Conservation (phyloP, 139 green algal genomes). For the Prasinococcaceae sp. region DNA sequence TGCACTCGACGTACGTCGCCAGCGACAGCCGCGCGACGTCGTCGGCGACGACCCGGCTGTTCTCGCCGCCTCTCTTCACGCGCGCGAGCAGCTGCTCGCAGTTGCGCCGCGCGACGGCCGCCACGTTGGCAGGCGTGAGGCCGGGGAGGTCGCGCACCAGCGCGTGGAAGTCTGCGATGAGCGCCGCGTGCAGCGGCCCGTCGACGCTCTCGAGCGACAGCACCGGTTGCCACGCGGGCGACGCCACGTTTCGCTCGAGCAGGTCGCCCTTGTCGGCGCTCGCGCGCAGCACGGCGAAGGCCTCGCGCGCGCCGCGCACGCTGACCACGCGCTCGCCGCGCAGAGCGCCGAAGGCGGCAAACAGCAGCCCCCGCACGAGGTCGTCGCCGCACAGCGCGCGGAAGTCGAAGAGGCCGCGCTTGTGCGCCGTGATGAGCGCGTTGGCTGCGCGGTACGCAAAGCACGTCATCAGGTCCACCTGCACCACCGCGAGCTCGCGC, state of each 20-base stretch:
- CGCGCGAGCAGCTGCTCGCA: background rate
- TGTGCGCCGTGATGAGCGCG: background rate
- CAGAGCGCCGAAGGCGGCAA: background rate
- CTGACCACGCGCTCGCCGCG: background rate
- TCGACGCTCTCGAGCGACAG: slow-evolving; percentile 6
- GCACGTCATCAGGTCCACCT: slow-evolving; percentile 2
- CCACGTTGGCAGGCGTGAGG: background rate
- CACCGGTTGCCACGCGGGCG: slow-evolving; percentile 3
- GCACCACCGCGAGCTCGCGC: background rate
- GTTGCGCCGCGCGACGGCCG: background rate
- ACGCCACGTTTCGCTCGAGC: slow-evolving; percentile 4
- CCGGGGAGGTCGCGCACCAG: background rate
- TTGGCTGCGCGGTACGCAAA: slow-evolving; percentile 6
- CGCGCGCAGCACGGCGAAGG: slow-evolving; percentile 1
- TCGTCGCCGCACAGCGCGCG: background rate
- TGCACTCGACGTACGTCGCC: slow-evolving; percentile 1
- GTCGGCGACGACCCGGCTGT: background rate
- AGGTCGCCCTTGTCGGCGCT: slow-evolving; percentile 1
- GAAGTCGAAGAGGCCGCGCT: background rate
- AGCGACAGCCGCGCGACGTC: slow-evolving; percentile 5
- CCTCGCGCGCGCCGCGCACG: background rate
- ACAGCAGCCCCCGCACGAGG: background rate
- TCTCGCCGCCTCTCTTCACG: background rate
- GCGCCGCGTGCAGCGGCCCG: background rate
- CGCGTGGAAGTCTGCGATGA: slow-evolving; percentile 1